Conservation (phyloP, 2,329 filamentous ascomycete genomes). For the Exophiala sp. region DNA sequence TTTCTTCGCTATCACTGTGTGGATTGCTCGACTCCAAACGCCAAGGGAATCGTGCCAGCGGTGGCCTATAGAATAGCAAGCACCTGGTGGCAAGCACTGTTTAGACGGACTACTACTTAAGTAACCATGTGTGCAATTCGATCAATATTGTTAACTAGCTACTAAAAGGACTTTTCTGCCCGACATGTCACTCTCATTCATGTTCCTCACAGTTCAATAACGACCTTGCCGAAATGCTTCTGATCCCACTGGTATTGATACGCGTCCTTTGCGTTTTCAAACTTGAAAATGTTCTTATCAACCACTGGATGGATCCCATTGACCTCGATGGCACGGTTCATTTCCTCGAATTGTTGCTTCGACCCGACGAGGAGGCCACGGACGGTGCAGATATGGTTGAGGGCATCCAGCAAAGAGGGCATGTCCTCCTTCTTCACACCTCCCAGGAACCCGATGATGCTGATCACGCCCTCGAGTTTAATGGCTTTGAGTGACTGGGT, state of each 20-base stretch:
- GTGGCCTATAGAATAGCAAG: too few relatives aligned
- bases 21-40: too few relatives aligned
- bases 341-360: conserved; percentile 52
- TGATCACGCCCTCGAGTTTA: conserved; percentile 46
- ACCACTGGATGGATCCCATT: conserved; percentile 56
- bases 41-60: too few relatives aligned
- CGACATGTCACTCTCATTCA: background rate
- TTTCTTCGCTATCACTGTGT: too few relatives aligned
- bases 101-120: too few relatives aligned
- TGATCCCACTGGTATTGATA: conserved; percentile 50
- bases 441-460: conserved; percentile 48
- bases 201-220: conserved; percentile 32
- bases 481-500: conserved; percentile 47
- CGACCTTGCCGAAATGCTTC: conserved; percentile 53
- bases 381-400: conserved; percentile 49
- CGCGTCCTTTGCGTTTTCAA: conserved; percentile 49
- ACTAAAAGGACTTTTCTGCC: too few relatives aligned
- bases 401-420: conserved; percentile 46
- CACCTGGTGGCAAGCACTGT: too few relatives aligned
- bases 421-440: conserved; percentile 39
- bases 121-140: too few relatives aligned
- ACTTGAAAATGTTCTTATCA: conserved; percentile 51
- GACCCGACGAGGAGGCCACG: conserved; percentile 54
- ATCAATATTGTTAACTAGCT: too few relatives aligned
- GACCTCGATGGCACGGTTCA: conserved; percentile 53